Percentiles rank a stretch among this genome's conserved stretches.
phyloP scores from a whole-genome alignment of 306 rosid species.

The Rubus idaeus region DNA sequence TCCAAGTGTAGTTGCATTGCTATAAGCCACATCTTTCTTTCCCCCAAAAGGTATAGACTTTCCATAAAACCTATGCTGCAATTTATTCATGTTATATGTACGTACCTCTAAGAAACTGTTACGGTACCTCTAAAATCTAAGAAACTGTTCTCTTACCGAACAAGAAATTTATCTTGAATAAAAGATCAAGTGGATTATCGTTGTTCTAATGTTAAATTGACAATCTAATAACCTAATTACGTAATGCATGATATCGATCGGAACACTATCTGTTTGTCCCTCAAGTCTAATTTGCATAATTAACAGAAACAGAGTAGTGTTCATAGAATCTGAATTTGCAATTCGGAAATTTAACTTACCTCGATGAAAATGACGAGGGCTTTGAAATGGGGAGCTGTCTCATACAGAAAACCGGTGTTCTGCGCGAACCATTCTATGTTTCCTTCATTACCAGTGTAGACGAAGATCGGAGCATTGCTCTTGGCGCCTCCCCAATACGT shows the following conservation, averaged over 20 bases:
- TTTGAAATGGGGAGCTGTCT: conserved; percentile 64
- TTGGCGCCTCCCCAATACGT: conserved; percentile 79
- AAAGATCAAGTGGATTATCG: too few species aligned
- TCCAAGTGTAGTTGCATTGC: conserved; percentile 62
- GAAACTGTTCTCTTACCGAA: too few species aligned
- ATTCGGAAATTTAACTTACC: conserved; percentile 38
- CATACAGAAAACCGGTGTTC: conserved; percentile 76
- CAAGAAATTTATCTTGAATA: too few species aligned
- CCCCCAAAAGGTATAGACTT: conserved; percentile 81
- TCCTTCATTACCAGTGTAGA: conserved; percentile 95
- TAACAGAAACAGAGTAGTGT: background rate
- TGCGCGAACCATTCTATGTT: conserved; percentile 79
- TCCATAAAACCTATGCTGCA: conserved; percentile 92
- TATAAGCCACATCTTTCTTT: conserved; percentile 39
- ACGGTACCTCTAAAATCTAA: too few species aligned
- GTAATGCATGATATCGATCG: background rate
- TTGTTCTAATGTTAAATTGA: background rate
- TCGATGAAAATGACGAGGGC: conserved; percentile 85
- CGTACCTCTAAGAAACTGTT: too few species aligned
- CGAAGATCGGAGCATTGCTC: conserved; percentile 72
- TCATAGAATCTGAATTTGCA: background rate
- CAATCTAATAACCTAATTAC: background rate
- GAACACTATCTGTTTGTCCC: too few species aligned
- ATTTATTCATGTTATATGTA: background rate
- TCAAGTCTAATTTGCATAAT: background rate